phyloP scores from a whole-genome alignment of 768 basidiomycete species.

The Mycena amicta region DNA sequence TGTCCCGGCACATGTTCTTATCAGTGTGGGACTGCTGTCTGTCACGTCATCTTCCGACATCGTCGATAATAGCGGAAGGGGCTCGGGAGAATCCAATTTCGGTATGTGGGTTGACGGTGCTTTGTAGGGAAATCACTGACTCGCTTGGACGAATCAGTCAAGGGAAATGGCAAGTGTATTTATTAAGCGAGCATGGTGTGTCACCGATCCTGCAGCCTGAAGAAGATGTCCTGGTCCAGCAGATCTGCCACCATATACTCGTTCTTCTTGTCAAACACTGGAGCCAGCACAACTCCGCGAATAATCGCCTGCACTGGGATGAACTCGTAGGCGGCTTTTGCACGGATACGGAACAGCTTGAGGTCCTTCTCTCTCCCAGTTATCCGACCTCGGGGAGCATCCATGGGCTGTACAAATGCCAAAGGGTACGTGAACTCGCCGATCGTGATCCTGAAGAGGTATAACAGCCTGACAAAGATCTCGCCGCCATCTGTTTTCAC shows the following conservation, averaged over 20 bases:
- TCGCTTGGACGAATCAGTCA: no score
- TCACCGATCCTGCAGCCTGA: constrained; percentile 1
- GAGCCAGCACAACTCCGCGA: constrained; percentile 16
- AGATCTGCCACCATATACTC: constrained; percentile 24
- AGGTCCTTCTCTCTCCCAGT: constrained; percentile 10
- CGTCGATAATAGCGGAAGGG: no score
- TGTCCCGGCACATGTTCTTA: no score
- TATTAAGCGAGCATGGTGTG: no score
- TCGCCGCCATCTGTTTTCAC: constrained; percentile 8
- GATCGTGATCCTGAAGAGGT: constrained; percentile 23
- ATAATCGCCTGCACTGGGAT: constrained; percentile 25
- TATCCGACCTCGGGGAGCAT: constrained; percentile 1
- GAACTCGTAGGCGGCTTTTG: constrained; percentile 11
- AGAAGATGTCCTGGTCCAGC: constrained; percentile 25
- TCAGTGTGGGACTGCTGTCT: no score
- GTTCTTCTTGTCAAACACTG: constrained; percentile 1
- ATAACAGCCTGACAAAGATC: constrained; percentile 22
- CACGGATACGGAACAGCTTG: constrained; percentile 10
- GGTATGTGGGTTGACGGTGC: no score
- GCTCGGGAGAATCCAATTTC: no score
- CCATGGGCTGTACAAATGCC: constrained; percentile 24
- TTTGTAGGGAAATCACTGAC: no score
- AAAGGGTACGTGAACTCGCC: constrained; percentile 7
- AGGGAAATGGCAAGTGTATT: no score
- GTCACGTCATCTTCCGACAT: no score